Evolutionary conservation across 139 green algal species (phyloP).

Genomic region (Asterochloris erici): DNA sequence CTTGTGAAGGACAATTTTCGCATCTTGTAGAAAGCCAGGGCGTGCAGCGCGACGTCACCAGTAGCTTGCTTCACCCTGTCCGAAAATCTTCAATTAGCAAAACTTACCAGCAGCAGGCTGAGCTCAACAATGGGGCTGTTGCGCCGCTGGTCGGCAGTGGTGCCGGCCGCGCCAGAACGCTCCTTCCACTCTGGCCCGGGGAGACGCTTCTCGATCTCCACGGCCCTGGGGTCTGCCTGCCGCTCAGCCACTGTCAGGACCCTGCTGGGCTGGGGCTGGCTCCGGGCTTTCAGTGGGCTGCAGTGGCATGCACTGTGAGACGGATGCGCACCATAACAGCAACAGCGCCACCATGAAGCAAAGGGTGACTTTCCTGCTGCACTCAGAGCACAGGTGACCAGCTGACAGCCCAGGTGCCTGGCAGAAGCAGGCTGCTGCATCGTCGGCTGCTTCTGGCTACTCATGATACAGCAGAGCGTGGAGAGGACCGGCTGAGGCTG

Average conservation of each 20-base stretch:
- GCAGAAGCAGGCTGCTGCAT: too few species aligned
- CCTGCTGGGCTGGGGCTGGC: too few species aligned
- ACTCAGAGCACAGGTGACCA: too few species aligned
- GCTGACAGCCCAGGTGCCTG: too few species aligned
- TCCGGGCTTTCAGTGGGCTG: not conserved
- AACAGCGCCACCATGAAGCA: too few species aligned
- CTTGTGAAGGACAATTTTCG: not conserved
- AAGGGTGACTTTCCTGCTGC: too few species aligned
- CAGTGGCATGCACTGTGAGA: too few species aligned
- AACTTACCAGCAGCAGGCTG: conserved; percentile 41
- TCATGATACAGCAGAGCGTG: too few species aligned
- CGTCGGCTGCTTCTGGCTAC: too few species aligned
- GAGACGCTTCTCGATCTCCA: conserved; percentile 15
- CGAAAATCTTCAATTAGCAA: too few species aligned
- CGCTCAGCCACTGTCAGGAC: not conserved
- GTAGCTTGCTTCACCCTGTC: not conserved
- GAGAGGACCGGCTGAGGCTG: too few species aligned
- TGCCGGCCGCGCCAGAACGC: conserved; percentile 41
- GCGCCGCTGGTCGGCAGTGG: conserved; percentile 35
- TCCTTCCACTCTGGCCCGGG: conserved; percentile 28
- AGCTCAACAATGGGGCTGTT: conserved; percentile 89
- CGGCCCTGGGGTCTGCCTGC: not conserved
- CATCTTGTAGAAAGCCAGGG: not conserved
- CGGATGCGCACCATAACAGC: too few species aligned
- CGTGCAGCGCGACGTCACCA: not conserved